Evolutionary conservation across 352 stramenopile genomes (phyloP), one percentile per base, ranked within the genome.

Genomic region (Globisporangium paroecandrum): DNA sequence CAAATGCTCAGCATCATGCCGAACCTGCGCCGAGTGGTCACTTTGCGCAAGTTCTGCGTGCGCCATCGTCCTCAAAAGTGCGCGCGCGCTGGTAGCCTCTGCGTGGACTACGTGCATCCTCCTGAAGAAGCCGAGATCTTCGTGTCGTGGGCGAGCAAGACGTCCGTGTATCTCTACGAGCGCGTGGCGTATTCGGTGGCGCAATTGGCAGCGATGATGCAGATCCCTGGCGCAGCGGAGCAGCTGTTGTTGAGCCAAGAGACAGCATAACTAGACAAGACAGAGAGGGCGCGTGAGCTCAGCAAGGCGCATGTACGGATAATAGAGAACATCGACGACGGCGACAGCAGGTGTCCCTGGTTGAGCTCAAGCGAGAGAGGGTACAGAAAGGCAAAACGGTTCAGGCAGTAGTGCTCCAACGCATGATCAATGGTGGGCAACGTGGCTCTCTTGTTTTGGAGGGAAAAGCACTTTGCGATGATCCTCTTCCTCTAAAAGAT

Each of bases 121-220:
- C 87, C 87, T 0, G 41, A 78, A 54, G 73, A 90, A 68, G 76
- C 75, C 38, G 76, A 92, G 68, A 92, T 95, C 66, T 69, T 82
- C 29, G 87, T 95, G 34, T 95, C 87, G 38, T 95, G 87, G 87
- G 82, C 87, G 51, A 78, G 83, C 68, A 89, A 92, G 70, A 83
- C 87, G 6, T 84, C 75, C 2, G 80, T 90, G 47, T 95, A 91
- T 64, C 68, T 89, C 18, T 95, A 95, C 79, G 75, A 90, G 59
- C 76, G 71, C 47, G 56, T 89, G 10, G 77, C 83, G 4, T 89
- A 72, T 60, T 79, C 77, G 10, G 22, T 90, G 12, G 59, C 47
- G 1, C 65, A 82, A 25, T 61, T 88, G 57, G 79, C 65, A 6
- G 71, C 73, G 27, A 66, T 83, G 68, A 62, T 88, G 34, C 70